Base-by-base conservation (phyloP, 768 basidiomycete species). In the Mycena epipterygia region DNA sequence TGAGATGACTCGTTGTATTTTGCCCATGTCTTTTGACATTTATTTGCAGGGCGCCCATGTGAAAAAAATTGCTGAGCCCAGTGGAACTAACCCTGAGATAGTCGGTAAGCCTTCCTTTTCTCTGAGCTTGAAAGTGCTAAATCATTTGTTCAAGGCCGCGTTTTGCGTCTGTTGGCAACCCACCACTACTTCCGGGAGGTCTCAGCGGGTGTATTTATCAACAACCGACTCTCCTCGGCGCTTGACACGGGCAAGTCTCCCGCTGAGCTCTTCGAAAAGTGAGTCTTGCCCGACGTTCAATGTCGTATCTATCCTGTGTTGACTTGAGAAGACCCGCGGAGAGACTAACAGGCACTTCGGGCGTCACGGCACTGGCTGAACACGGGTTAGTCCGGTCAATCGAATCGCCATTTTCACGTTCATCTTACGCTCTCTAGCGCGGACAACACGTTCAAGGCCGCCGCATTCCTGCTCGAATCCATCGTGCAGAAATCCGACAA, bases 111-210 rank as follows among this genome's bases (percentile, higher is more conserved):
- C n/a, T 21, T 44, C 12, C 21, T 62, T 46, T n/a, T n/a, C n/a
- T n/a, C n/a, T n/a, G n/a, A n/a, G n/a, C n/a, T n/a, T n/a, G n/a
- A 29, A 12, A 9, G n/a, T 12, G 21, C 23, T 9, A 41, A 6
- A n/a, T 41, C 25, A 23, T 44, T 52, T 39, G 27, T 3, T 17
- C 25, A 46, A 83, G 80, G 68, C 8, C 76, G 81, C 23, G 67
- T 77, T 30, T 72, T 84, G 5, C 77, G 82, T 9, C 73, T 78
- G 21, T 76, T 83, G 11, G 81, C 82, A 9, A 79, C 79, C 0
- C 74, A 79, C 61, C 77, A 82, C 59, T 75, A 82, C 46, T 83
- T 82, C 74, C 62, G 58, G 17, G 83, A 84, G 64, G 74, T 78
- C 29, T 65, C 58, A 2, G 78, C 78, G 2, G 63, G 79, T 52